Conservation (phyloP, 371 early-diverging fungal species). For the Mycotypha africana region DNA sequence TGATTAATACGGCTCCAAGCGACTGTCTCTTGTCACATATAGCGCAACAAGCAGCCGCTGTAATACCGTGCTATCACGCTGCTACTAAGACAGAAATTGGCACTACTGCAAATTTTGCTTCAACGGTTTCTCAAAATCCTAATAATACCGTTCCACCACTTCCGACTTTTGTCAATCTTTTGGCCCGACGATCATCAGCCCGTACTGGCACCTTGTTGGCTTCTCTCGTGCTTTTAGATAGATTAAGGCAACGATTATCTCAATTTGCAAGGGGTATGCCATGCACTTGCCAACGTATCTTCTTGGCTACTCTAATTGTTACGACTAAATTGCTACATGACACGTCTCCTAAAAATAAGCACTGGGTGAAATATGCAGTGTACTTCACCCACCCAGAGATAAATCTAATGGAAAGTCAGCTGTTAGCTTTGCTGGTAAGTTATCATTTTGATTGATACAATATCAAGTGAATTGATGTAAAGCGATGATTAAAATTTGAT, state of each 20-base stretch:
- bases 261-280: slow-evolving; percentile 49
- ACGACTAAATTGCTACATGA: slow-evolving; percentile 68
- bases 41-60: slow-evolving; percentile 18
- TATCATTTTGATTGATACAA: too few species aligned
- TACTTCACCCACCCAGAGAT: slow-evolving; percentile 71
- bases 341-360: slow-evolving; percentile 70
- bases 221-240: slow-evolving; percentile 54
- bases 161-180: slow-evolving; percentile 44
- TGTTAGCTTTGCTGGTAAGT: slow-evolving; percentile 65
- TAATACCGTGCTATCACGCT: slow-evolving; percentile 7
- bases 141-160: slow-evolving; percentile 39
- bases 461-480: too few species aligned
- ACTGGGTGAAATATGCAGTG: slow-evolving; percentile 66
- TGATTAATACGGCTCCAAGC: too few species aligned
- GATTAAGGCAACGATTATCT: slow-evolving; percentile 46
- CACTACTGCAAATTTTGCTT: too few species aligned
- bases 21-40: slow-evolving; percentile 16
- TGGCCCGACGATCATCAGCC: slow-evolving; percentile 50
- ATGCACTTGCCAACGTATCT: slow-evolving; percentile 54
- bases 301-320: slow-evolving; percentile 71
- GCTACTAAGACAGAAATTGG: not conserved
- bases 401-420: slow-evolving; percentile 77
- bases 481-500: too few species aligned
- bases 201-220: slow-evolving; percentile 57
- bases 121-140: too few species aligned